These are phyloP conservation scores for Erythrobasidium yunnanense DNA, from an alignment of 768 basidiomycete species.

Conservation along the genomic window DNA sequence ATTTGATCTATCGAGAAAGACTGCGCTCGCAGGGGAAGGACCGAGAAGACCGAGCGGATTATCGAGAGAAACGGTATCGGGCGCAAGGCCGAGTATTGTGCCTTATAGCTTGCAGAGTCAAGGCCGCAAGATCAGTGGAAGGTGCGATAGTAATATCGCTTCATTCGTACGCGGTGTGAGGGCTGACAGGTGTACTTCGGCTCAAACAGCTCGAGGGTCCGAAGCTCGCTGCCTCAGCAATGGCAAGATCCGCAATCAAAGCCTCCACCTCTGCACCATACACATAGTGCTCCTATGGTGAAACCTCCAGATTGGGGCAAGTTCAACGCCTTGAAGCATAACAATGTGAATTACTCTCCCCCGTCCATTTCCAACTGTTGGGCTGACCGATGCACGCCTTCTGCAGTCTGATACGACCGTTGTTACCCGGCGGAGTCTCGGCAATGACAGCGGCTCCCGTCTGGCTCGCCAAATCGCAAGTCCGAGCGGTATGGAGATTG, in stretches of 20 bases:
- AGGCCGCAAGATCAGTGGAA: slow-evolving; percentile 13
- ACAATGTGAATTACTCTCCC: not conserved
- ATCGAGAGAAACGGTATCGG: not conserved
- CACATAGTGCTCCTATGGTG: slow-evolving; percentile 19
- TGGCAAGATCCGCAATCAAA: slow-evolving; percentile 11
- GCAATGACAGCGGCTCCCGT: not conserved
- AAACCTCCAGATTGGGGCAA: slow-evolving; percentile 6
- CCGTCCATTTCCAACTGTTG: not conserved
- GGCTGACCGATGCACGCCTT: not conserved
- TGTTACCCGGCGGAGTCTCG: slow-evolving; percentile 4
- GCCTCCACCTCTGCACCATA: slow-evolving; percentile 9
- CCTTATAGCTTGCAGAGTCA: slow-evolving; percentile 8
- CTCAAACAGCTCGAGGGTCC: slow-evolving; percentile 9
- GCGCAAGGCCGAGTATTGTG: slow-evolving; percentile 1
- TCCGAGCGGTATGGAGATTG: slow-evolving; percentile 3
- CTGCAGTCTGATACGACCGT: slow-evolving; percentile 16
- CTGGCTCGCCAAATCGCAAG: not conserved
- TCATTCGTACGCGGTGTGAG: too few species aligned
- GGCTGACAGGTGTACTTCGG: too few species aligned
- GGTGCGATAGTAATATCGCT: slow-evolving; percentile 3
- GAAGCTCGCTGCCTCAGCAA: slow-evolving; percentile 9
- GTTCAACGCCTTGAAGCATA: not conserved
- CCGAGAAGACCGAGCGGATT: not conserved
- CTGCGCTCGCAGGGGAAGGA: not conserved
- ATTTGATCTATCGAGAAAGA: slow-evolving; percentile 1